A percentile compares a stretch with the other conserved stretches of the same genome.
Evolutionary conservation across 768 basidiomycete species (phyloP).

Genomic region (Hygrophoropsis aurantiaca): DNA sequence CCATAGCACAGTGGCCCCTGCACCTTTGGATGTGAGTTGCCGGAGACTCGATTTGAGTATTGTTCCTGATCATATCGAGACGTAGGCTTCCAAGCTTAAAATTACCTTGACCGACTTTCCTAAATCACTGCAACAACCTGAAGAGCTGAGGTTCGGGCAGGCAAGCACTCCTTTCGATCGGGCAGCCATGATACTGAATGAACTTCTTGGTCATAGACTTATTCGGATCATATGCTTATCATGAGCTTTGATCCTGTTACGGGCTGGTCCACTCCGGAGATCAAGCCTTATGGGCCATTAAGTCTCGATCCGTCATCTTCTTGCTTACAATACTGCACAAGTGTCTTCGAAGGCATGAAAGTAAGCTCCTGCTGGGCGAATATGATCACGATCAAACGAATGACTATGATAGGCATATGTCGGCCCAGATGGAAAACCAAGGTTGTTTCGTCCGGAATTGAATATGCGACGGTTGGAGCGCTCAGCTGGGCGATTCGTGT

Average conservation of each 20-base stretch:
- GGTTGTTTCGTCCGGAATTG: constrained; percentile 79
- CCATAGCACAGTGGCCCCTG: too few relatives aligned
- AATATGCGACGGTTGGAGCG: constrained; percentile 83
- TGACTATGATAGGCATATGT: constrained; percentile 53
- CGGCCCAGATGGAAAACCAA: constrained; percentile 67
- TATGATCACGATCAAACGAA: not conserved
- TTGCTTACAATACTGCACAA: constrained; percentile 61
- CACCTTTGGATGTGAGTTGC: too few relatives aligned
- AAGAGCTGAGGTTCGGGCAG: constrained; percentile 56
- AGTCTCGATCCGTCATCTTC: constrained; percentile 54
- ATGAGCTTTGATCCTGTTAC: constrained; percentile 57
- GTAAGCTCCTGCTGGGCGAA: constrained; percentile 43
- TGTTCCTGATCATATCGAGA: too few relatives aligned
- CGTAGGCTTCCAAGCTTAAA: constrained; percentile 59
- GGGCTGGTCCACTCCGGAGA: constrained; percentile 73
- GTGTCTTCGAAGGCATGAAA: constrained; percentile 69
- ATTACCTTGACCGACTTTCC: constrained; percentile 44
- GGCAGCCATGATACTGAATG: not conserved
- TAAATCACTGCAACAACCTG: constrained; percentile 50
- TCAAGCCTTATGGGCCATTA: constrained; percentile 68
- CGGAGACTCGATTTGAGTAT: too few relatives aligned
- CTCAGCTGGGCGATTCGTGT: constrained; percentile 68
- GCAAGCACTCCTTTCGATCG: constrained; percentile 35
- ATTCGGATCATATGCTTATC: constrained; percentile 79
- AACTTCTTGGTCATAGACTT: constrained; percentile 35